Evolutionary conservation across 352 stramenopile genomes (phyloP).

Genomic region (Pythium grandisporangium): DNA sequence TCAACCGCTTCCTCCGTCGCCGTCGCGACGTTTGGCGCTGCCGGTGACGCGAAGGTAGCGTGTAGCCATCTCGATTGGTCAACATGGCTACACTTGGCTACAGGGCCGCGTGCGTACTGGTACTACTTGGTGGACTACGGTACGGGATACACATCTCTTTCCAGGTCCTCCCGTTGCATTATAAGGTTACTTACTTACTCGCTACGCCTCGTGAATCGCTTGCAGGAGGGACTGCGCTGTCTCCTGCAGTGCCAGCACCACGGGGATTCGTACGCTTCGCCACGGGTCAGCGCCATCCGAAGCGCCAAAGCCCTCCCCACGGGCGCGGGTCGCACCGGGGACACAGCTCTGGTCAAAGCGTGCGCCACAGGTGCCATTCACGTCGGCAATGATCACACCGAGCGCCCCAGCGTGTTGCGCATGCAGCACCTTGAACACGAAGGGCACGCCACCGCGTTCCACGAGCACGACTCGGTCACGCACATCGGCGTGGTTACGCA

Average conservation of each 20-base stretch:
- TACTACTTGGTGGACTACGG: too few relatives aligned
- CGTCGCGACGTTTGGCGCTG: too few relatives aligned
- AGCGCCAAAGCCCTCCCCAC: conserved; percentile 48
- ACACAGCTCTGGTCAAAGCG: conserved; percentile 69
- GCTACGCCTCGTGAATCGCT: conserved; percentile 1
- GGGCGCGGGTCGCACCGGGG: conserved; percentile 29
- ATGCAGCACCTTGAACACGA: conserved; percentile 62
- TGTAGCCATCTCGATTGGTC: too few relatives aligned
- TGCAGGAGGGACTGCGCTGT: conserved; percentile 22
- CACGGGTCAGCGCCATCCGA: conserved; percentile 46
- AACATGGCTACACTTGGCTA: too few relatives aligned
- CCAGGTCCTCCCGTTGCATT: neutral
- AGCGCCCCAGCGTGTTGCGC: conserved; percentile 57
- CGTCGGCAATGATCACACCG: conserved; percentile 53
- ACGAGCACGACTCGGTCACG: conserved; percentile 49
- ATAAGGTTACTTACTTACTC: neutral
- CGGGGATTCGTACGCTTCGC: conserved; percentile 47
- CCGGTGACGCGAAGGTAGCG: too few relatives aligned
- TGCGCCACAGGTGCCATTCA: conserved; percentile 23
- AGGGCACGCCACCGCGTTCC: conserved; percentile 33
- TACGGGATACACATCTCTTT: too few relatives aligned
- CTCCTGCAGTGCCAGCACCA: conserved; percentile 33
- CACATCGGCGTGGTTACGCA: conserved; percentile 40
- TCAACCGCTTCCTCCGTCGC: neutral
- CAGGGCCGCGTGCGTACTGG: too few relatives aligned